A percentile compares a stretch with the other conserved stretches of the same genome.
Conservation (phyloP, 148 eudicot species). For the Hydrangea macrophylla region DNA sequence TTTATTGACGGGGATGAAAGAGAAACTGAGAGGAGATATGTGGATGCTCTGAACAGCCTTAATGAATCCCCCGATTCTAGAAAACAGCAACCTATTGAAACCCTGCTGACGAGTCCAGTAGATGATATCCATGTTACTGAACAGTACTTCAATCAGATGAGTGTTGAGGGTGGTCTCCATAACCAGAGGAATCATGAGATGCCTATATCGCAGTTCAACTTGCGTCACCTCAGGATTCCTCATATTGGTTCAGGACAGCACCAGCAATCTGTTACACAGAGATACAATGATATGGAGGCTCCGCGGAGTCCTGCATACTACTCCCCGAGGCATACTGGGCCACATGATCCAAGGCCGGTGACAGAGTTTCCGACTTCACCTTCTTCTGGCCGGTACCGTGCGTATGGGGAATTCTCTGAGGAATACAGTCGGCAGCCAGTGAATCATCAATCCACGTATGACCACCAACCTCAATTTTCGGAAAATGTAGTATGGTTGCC, state of each 20-base stretch:
- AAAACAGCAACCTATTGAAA: constrained; percentile 45
- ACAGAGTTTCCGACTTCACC: constrained; percentile 70
- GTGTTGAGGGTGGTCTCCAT: constrained; percentile 59
- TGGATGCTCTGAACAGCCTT: constrained; percentile 92
- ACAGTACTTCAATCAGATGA: constrained; percentile 67
- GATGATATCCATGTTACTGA: constrained; percentile 64
- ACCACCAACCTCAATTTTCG: constrained; percentile 47
- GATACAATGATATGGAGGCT: constrained; percentile 57
- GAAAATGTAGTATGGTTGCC: constrained; percentile 68
- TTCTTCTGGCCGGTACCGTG: constrained; percentile 46
- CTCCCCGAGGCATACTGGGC: constrained; percentile 66
- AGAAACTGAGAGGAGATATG: constrained; percentile 84
- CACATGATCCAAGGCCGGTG: constrained; percentile 51
- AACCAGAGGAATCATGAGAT: constrained; percentile 68
- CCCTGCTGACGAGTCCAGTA: constrained; percentile 31
- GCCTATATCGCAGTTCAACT: constrained; percentile 56
- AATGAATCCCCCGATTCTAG: constrained; percentile 65
- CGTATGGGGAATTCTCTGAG: constrained; percentile 49
- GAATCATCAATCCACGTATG: constrained; percentile 37
- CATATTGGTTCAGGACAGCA: constrained; percentile 52
- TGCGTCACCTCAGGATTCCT: constrained; percentile 65
- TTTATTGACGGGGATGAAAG: constrained; percentile 76
- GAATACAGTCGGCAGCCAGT: constrained; percentile 44
- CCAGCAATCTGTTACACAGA: constrained; percentile 35
- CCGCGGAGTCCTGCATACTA: constrained; percentile 84